A percentile compares a stretch with the other conserved stretches of the same genome.
Conservation (phyloP, 257 asterid genomes). For the Solanum sejunctum region DNA sequence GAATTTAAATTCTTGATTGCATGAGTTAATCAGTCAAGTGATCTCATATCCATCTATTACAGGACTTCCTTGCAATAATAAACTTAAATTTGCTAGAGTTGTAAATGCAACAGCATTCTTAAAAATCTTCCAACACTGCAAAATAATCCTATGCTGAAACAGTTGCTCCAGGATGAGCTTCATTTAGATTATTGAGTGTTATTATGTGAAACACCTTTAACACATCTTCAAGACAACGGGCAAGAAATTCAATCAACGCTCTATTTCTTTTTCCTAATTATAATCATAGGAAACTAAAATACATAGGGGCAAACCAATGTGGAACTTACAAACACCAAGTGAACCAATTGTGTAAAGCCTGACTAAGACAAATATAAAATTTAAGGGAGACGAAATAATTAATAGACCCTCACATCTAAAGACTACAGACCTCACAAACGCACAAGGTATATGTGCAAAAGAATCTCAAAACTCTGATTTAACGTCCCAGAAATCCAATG, state of each 20-base stretch:
- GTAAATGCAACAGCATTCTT: background rate
- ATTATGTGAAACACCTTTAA: background rate
- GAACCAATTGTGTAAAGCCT: slow-evolving; percentile 23
- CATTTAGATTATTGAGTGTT: background rate
- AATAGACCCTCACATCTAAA: slow-evolving; percentile 3
- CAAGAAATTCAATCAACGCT: background rate
- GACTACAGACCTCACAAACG: slow-evolving; percentile 14
- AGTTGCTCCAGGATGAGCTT: background rate
- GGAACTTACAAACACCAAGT: slow-evolving; percentile 18
- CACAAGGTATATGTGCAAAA: slow-evolving; percentile 43
- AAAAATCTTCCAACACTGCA: background rate
- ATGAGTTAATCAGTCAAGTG: background rate
- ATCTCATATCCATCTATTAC: background rate
- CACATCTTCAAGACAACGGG: background rate
- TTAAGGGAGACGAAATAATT: background rate
- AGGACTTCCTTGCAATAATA: background rate
- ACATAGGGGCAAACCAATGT: slow-evolving; percentile 21
- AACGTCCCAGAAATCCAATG: slow-evolving; percentile 15
- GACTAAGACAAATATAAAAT: background rate
- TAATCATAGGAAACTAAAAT: slow-evolving; percentile 4
- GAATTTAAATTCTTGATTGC: background rate
- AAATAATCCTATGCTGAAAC: background rate
- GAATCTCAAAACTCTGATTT: slow-evolving; percentile 36
- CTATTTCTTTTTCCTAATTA: background rate
- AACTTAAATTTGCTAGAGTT: background rate